Base-by-base conservation (phyloP, 768 basidiomycete species). In the Chlorophyllum brunneum region DNA sequence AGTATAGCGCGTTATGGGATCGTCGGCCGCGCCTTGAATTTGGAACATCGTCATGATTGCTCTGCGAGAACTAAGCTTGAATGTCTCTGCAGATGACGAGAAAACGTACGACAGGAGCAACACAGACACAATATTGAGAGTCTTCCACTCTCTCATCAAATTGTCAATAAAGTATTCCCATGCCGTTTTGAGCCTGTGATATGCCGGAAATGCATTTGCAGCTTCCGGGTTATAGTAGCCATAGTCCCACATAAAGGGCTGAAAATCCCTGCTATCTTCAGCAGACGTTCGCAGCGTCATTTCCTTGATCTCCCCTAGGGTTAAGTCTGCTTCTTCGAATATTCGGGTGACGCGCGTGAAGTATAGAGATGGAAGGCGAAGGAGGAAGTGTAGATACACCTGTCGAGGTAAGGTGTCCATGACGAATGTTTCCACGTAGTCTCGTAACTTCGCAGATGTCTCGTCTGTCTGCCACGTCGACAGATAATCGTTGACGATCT, bases 1-100 rank as follows among this genome's bases (percentile, higher is more conserved):
- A 0, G 76, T 66, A 11, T 79, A 81, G 54, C 82, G 74, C 2
- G 73, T 76, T 11, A 83, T 49, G 0, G 81, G 77, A 57, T 83
- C 77, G 4, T 61, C 59, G 1, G 72, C 70, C 20, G 80, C 79
- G 24, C 54, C 55, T 1, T 63, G 56, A 22, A 69, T 69, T 37
- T 69, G 67, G 2, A 70, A 59, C 31, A 65, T 63, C 4, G 67
- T 65, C 11, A 67, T 56, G 27, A 68, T 67, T 31, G 67, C 65
- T 3, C 66, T 70, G 18, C 7, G 9, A n/a, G 16, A 29, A 11
- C 31, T 10, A 37, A n/a, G 11, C 22, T 51, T 22, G 2, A 0
- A 1, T 7, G 11, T 22, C 16, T 15, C 20, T 15, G 2, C 18
- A 9, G n/a, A 5, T 7, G 13, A 13, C 26, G 13, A 15, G 4